These are phyloP conservation scores for Asterophora parasitica DNA, from an alignment of 768 basidiomycete genomes.

Conservation along the genomic window DNA sequence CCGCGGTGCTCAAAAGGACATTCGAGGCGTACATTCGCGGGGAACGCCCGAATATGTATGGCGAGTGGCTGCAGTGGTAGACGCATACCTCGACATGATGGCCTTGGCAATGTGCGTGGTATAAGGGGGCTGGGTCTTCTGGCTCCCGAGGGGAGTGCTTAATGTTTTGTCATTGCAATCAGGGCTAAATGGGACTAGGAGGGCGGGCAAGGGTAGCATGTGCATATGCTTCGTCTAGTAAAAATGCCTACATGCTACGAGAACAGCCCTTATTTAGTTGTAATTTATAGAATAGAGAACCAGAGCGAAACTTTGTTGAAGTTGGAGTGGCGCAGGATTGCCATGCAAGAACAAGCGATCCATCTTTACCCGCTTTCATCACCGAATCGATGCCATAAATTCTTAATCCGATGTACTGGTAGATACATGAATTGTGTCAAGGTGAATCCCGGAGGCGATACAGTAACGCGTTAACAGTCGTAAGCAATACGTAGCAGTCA, in stretches of 20 bases:
- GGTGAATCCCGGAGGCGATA: too few species aligned
- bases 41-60: slow-evolving; percentile 91
- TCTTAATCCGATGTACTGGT: too few species aligned
- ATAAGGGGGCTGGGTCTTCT: background rate
- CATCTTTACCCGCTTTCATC: too few species aligned
- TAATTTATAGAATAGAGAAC: slow-evolving; percentile 5
- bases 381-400: too few species aligned
- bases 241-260: background rate
- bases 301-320: background rate
- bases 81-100: background rate
- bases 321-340: too few species aligned
- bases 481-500: too few species aligned
- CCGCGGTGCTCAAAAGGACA: slow-evolving; percentile 87
- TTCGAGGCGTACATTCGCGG: slow-evolving; percentile 87
- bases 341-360: too few species aligned
- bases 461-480: too few species aligned
- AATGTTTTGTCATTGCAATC: slow-evolving; percentile 3
- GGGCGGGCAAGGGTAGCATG: background rate
- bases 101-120: background rate
- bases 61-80: slow-evolving; percentile 58
- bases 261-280: slow-evolving; percentile 2
- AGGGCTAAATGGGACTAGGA: background rate
- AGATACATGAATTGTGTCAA: too few species aligned
- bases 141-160: background rate
- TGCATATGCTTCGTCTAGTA: background rate